Conservation (phyloP, 2,329 filamentous ascomycete species). For the Fusarium sp. region DNA sequence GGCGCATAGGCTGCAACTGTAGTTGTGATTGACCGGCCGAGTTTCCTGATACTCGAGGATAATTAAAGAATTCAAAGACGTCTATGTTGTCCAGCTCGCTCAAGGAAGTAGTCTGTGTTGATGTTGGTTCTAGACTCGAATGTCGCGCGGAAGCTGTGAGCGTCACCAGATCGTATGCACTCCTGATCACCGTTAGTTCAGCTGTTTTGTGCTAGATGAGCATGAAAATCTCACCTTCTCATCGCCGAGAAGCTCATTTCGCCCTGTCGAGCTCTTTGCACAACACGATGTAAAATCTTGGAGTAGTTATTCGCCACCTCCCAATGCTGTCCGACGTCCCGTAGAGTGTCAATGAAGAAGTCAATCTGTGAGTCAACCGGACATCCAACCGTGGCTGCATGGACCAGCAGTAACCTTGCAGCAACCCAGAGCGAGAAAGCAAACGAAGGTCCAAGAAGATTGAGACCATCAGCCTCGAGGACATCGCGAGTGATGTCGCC, state of each 20-base stretch:
- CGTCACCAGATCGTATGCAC: slow-evolving; percentile 56
- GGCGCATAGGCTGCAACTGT: slow-evolving; percentile 11
- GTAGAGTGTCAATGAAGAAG: slow-evolving; percentile 59
- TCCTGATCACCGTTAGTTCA: slow-evolving; percentile 46
- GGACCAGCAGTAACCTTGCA: slow-evolving; percentile 56
- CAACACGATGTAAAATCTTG: slow-evolving; percentile 55
- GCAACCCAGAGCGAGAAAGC: slow-evolving; percentile 61
- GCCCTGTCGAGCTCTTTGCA: slow-evolving; percentile 54
- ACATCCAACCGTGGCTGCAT: slow-evolving; percentile 56
- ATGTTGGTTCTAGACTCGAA: slow-evolving; percentile 55
- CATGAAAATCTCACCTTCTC: slow-evolving; percentile 52
- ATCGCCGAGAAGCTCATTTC: slow-evolving; percentile 55
- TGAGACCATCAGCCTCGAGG: slow-evolving; percentile 58
- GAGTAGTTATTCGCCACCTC: slow-evolving; percentile 59
- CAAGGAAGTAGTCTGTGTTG: slow-evolving; percentile 55
- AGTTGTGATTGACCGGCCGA: slow-evolving; percentile 36
- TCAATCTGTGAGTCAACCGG: slow-evolving; percentile 56
- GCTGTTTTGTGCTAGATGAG: fast-evolving
- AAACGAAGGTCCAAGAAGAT: slow-evolving; percentile 59
- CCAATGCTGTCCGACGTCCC: slow-evolving; percentile 59
- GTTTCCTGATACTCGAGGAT: slow-evolving; percentile 50
- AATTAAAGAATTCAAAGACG: slow-evolving; percentile 61
- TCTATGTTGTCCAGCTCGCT: slow-evolving; percentile 60
- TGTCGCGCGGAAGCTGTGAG: slow-evolving; percentile 53
- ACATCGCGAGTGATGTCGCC: slow-evolving; percentile 60